phyloP scores from a whole-genome alignment of 257 asterid genomes.

The Ehretia macrophylla region DNA sequence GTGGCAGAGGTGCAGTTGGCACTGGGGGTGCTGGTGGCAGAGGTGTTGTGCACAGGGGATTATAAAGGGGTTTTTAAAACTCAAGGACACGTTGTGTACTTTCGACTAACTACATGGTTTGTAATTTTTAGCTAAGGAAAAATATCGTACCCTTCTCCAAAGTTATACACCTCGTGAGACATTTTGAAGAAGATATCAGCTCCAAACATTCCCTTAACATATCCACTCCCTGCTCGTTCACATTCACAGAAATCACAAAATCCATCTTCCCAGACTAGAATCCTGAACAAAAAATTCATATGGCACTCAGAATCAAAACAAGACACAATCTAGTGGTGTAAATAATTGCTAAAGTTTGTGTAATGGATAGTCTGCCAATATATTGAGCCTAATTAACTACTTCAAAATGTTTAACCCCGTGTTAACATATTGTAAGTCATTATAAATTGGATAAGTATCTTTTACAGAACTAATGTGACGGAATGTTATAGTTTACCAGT shows the following conservation, averaged over 20 bases:
- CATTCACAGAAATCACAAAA: constrained; percentile 67
- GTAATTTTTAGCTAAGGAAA: no score
- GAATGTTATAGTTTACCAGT: constrained; percentile 54
- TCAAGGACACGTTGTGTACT: no score
- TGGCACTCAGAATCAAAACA: not conserved
- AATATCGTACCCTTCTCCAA: constrained; percentile 70
- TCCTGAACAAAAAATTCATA: constrained; percentile 47
- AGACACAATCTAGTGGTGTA: not conserved
- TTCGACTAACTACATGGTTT: no score
- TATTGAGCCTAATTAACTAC: not conserved
- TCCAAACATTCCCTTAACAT: constrained; percentile 52
- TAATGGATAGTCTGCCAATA: not conserved
- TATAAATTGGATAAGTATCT: no score
- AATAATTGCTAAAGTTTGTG: not conserved
- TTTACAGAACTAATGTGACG: no score
- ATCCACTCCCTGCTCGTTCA: constrained; percentile 48
- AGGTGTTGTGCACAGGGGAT: no score
- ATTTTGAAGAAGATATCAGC: constrained; percentile 79
- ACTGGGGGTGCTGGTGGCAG: no score
- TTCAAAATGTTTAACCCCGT: no score
- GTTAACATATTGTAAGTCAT: no score
- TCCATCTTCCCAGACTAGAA: constrained; percentile 92
- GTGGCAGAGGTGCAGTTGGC: no score
- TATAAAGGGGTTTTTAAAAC: no score
- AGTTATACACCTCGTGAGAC: constrained; percentile 80